Percentiles rank a stretch among this genome's conserved stretches.
Evolutionary conservation across 345 rosid species (phyloP).

Genomic region (Rhizophora mangle): DNA sequence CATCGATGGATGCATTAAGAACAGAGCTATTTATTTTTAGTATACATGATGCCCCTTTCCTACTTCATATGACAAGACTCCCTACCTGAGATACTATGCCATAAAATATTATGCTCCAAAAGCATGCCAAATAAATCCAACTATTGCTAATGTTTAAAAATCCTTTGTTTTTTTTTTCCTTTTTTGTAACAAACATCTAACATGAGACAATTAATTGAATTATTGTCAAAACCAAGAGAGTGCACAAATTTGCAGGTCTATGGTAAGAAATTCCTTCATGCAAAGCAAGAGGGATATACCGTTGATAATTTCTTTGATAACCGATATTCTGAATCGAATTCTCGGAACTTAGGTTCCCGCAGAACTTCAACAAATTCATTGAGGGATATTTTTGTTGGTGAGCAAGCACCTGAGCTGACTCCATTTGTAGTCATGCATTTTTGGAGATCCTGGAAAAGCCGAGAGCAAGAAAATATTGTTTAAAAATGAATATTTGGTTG

Average conservation of each 20-base stretch:
- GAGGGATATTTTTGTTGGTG: conserved; percentile 32
- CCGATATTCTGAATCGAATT: conserved; percentile 59
- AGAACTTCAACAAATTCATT: conserved; percentile 42
- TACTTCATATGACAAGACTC: too few species aligned
- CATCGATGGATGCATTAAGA: too few species aligned
- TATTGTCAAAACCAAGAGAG: neutral
- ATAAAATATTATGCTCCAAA: too few species aligned
- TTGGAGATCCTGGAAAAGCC: conserved; percentile 48
- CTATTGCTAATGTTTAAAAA: too few species aligned
- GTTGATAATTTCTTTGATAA: conserved; percentile 48
- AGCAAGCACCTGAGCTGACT: conserved; percentile 27
- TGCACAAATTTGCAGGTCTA: neutral
- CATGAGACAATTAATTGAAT: neutral
- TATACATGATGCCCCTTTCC: too few species aligned
- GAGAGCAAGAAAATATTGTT: conserved; percentile 14
- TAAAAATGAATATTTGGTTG: neutral
- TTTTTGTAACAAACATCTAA: too few species aligned
- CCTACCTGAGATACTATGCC: too few species aligned
- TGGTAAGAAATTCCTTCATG: neutral
- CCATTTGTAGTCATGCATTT: conserved; percentile 31
- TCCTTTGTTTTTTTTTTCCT: too few species aligned
- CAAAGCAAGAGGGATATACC: conserved; percentile 39
- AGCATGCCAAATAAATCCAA: too few species aligned
- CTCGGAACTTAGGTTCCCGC: conserved; percentile 49
- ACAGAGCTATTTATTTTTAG: too few species aligned